A percentile compares a stretch with the other conserved stretches of the same genome.
Evolutionary conservation across 2,329 filamentous ascomycete genomes (phyloP).

Genomic region (Trichoderma sp.): DNA sequence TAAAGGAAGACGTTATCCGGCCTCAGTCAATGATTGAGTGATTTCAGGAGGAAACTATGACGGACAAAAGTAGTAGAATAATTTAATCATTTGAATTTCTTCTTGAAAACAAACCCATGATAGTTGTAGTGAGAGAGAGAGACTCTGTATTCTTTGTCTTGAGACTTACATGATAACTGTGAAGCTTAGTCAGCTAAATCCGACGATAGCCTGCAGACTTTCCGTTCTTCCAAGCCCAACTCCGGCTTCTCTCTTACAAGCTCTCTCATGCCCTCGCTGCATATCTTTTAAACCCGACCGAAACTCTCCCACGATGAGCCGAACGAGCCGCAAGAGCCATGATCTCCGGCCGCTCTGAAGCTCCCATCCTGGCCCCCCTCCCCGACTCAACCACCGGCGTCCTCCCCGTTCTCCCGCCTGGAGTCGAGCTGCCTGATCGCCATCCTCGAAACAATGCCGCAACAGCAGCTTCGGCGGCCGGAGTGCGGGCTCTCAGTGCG

Average conservation of each 20-base stretch:
- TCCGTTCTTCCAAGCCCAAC: not conserved
- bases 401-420: constrained; percentile 48
- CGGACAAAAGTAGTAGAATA: not conserved
- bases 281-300: not conserved
- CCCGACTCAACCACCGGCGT: constrained; percentile 39
- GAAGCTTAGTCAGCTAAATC: not conserved
- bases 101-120: not conserved
- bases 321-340: constrained; percentile 39
- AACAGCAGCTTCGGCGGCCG: constrained; percentile 79
- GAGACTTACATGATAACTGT: not conserved
- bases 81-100: not conserved
- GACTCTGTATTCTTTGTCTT: not conserved
- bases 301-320: constrained; percentile 32
- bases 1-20: constrained; percentile 20
- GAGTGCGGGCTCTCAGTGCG: constrained; percentile 79
- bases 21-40: not conserved
- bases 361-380: constrained; percentile 31
- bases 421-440: constrained; percentile 47
- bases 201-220: not conserved
- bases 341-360: constrained; percentile 37
- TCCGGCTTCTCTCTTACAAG: not conserved
- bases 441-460: constrained; percentile 56
- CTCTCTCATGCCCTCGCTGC: not conserved
- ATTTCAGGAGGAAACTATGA: not conserved
- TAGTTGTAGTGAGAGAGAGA: not conserved